Conservation (phyloP, 1,139 yeast species). For the Candida frijolesensis region DNA sequence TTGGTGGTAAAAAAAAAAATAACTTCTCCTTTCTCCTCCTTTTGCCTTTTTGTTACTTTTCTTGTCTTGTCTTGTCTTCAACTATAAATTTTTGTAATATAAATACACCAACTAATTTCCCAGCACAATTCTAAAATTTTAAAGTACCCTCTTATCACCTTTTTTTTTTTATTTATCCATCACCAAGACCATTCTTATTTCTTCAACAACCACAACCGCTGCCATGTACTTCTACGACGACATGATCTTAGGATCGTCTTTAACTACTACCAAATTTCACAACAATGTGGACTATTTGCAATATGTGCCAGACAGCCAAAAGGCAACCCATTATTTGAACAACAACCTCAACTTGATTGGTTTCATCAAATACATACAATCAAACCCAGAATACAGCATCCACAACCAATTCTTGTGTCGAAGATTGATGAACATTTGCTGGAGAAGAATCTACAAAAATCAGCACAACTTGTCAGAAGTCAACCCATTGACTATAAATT, state of each 20-base stretch:
- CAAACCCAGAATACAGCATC: slow-evolving; percentile 20
- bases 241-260: slow-evolving; percentile 18
- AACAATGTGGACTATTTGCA: slow-evolving; percentile 43
- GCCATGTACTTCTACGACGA: slow-evolving; percentile 21
- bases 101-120: slow-evolving; percentile 3
- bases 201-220: neutral
- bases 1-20: neutral
- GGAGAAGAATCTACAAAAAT: slow-evolving; percentile 46
- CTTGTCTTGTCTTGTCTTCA: neutral
- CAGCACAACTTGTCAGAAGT: slow-evolving; percentile 29
- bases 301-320: slow-evolving; percentile 13
- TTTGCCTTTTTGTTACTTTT: neutral
- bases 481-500: slow-evolving; percentile 40
- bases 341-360: slow-evolving; percentile 24
- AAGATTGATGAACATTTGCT: slow-evolving; percentile 40
- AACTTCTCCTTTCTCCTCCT: slow-evolving; percentile 1
- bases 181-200: neutral
- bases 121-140: neutral
- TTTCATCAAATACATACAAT: slow-evolving; percentile 25
- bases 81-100: neutral
- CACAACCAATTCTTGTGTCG: slow-evolving; percentile 17
- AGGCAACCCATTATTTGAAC: slow-evolving; percentile 14
- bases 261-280: slow-evolving; percentile 12
- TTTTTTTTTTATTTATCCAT: neutral
- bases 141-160: neutral